Base-by-base conservation (phyloP, 2,329 filamentous ascomycete species). In the Ophiosphaerella herpotricha region DNA sequence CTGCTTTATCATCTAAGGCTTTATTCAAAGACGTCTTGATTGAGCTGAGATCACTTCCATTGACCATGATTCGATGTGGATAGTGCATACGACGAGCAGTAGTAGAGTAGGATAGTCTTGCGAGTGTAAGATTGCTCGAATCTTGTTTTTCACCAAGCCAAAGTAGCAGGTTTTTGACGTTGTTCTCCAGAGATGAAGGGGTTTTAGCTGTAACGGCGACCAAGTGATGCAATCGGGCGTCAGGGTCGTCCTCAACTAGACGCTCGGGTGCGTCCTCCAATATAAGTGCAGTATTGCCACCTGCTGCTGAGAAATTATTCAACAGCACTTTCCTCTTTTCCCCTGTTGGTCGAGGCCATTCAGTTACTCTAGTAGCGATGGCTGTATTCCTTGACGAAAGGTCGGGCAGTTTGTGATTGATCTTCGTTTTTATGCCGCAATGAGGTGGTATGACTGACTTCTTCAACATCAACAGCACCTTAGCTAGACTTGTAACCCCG, bases 351-450 rank as follows among this genome's bases (percentile, higher is more conserved):
- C 63, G 55, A 3, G 56, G 23, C 70, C 77, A 79, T 1, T 69
- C 57, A 0, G 64, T 81, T 42, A 77, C 66, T 55, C 84, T 74
- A 53, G 81, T 77, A 1, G 83, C 79, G 58, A 88, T 85, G 57
- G 81, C 78, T 36, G 86, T 77, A 33, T 84, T 83, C 26, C 84
- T 77, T n/a, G 79, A 74, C 0, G 75, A 73, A 0, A 88, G 70
- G 54, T 87, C 82, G 21, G 84, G 83, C 60, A 86, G 84, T 1
- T 75, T 79, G 60, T 78, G 78, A 70, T 87, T 87, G 57, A 88
- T 83, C 55, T 78, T 75, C 2, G 73, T 78, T 71, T 88, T 88
- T 74, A 90, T 88, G 11, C 86, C 86, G 18, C 83, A 78, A 52
- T 90, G 86, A 0, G 84, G 85, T 0, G 85, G 85, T 31, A 75